These are phyloP conservation scores for Lentinula novae-zelandiae DNA, from an alignment of 1,284 basidiomycete species.

Conservation along the genomic window DNA sequence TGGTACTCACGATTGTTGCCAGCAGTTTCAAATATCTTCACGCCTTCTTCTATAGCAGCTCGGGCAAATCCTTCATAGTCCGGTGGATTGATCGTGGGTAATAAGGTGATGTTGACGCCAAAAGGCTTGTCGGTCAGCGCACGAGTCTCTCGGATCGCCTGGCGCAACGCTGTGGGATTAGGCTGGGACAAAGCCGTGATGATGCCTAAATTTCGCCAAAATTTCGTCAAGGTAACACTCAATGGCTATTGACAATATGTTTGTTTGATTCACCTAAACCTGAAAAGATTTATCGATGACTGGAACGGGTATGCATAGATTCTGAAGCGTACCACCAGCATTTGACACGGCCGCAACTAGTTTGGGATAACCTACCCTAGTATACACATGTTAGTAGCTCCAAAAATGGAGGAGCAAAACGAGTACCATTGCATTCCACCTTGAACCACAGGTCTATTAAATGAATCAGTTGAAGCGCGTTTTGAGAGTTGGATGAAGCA, in stretches of 20 bases:
- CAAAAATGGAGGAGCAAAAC: neutral
- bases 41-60: slow-evolving; percentile 85
- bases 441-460: slow-evolving; percentile 65
- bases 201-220: slow-evolving; percentile 39
- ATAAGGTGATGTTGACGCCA: slow-evolving; percentile 90
- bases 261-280: slow-evolving; percentile 10
- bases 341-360: slow-evolving; percentile 82
- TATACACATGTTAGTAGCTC: neutral
- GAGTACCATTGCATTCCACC: slow-evolving; percentile 85
- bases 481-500: neutral
- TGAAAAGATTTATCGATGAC: neutral
- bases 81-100: slow-evolving; percentile 88
- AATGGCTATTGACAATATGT: neutral
- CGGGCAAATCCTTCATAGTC: slow-evolving; percentile 81
- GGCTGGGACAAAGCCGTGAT: slow-evolving; percentile 90
- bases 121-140: slow-evolving; percentile 72
- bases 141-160: slow-evolving; percentile 80
- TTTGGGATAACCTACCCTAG: slow-evolving; percentile 72
- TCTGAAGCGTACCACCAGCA: slow-evolving; percentile 73
- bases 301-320: too few relatives aligned
- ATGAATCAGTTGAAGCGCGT: slow-evolving; percentile 7
- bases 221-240: neutral
- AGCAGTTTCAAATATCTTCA: slow-evolving; percentile 90
- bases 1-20: slow-evolving; percentile 75
- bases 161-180: slow-evolving; percentile 76